Evolutionary conservation across 108 stramenopile species (phyloP), one percentile per base, ranked within the genome.

Genomic region (Mediolabrus comicus): DNA sequence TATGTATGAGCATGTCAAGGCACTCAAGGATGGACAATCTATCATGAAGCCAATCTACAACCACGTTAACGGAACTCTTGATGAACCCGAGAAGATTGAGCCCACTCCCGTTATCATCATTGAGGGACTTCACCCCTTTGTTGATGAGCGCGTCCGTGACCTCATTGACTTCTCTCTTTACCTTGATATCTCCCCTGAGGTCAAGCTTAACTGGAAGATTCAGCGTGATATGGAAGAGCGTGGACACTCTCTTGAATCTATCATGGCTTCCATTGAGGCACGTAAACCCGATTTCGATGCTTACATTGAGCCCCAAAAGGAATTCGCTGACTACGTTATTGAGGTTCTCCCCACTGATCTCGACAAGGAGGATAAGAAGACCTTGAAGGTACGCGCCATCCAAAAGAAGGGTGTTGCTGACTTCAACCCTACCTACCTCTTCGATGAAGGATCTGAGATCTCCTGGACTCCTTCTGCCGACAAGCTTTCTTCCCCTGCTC

Each of bases 121-220:
- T 71, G 97, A 98, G 76, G 97, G 97, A 71, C 92, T 98, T 74
- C 97, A 98, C 89, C 97, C 97, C 67, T 92, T 96, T 87, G 84
- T 86, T 77, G 97, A 98, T 83, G 83, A 87, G 24, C 96, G 97
- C 73, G 97, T 98, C 59, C 89, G 86, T 67, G 94, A 95, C 26
- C 92, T 98, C 43, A 87, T 98, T 36, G 97, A 98, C 90, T 98
- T 97, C 90, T 88, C 89, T 53, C 93, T 98, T 61, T 98, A 98
- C 87, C 92, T 98, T 67, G 97, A 98, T 74, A 98, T 98, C 81
- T 91, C 91, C 32, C 86, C 90, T 52, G 97, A 95, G 53, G 96
- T 98, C 83, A 98, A 98, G 89, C 94, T 95, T 65, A 95, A 96
- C 83, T 98, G 97, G 97, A 98, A 98, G 89, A 96, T 98, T 73